These are phyloP conservation scores for Naematelia aurantialba DNA, from an alignment of 768 basidiomycete species.

Conservation along the genomic window DNA sequence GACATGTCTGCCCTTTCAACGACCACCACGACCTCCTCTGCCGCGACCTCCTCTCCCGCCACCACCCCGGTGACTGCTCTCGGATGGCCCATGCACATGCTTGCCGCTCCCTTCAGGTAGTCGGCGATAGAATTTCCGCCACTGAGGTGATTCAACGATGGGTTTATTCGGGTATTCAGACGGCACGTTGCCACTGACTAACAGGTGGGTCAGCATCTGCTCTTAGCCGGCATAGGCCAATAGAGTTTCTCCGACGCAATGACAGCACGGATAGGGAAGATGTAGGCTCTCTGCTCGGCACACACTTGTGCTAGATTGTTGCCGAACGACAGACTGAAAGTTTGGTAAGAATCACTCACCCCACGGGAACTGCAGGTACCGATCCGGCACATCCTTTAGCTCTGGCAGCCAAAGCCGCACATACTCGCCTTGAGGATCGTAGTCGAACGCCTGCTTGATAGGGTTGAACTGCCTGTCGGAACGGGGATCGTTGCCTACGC, in stretches of 20 bases:
- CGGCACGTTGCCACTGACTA: slow-evolving; percentile 24
- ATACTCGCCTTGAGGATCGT: slow-evolving; percentile 42
- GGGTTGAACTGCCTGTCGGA: slow-evolving; percentile 50
- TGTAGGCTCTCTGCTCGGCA: too few species aligned
- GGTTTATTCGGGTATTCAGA: slow-evolving; percentile 36
- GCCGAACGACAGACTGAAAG: neutral
- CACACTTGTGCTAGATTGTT: neutral
- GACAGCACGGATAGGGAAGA: too few species aligned
- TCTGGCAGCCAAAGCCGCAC: slow-evolving; percentile 46
- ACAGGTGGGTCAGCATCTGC: slow-evolving; percentile 6
- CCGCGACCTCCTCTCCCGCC: slow-evolving; percentile 13
- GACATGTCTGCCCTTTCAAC: neutral
- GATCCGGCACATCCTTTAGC: slow-evolving; percentile 35
- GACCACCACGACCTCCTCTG: slow-evolving; percentile 9
- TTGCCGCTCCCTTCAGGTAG: slow-evolving; percentile 8
- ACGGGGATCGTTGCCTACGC: slow-evolving; percentile 49
- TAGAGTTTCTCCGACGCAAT: too few species aligned
- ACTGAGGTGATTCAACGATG: slow-evolving; percentile 32
- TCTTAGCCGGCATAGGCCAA: too few species aligned
- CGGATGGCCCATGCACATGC: slow-evolving; percentile 4
- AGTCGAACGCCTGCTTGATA: slow-evolving; percentile 50
- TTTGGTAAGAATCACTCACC: slow-evolving; percentile 27
- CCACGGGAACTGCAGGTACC: slow-evolving; percentile 48
- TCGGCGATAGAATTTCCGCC: slow-evolving; percentile 43
- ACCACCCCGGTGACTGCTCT: slow-evolving; percentile 14